These are phyloP conservation scores for Rhodosporidiobolus odoratus DNA, from an alignment of 768 basidiomycete species.

Conservation along the genomic window DNA sequence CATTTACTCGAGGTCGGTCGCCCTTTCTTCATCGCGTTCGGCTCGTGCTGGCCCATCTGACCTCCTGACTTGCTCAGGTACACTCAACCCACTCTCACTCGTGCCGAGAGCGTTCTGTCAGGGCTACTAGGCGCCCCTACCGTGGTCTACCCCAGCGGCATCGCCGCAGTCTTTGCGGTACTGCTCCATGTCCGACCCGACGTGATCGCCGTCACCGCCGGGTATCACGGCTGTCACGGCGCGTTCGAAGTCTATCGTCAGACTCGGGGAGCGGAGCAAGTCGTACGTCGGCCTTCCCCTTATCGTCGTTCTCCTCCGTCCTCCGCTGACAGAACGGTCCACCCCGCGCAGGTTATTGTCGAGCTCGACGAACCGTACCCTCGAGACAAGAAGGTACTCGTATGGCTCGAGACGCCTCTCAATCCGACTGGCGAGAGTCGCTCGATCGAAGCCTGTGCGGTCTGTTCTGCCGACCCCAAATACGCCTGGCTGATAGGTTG, in stretches of 20 bases:
- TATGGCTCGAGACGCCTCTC: slow-evolving; percentile 81
- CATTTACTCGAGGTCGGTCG: slow-evolving; percentile 71
- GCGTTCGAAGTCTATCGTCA: slow-evolving; percentile 62
- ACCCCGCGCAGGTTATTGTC: slow-evolving; percentile 50
- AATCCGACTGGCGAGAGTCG: slow-evolving; percentile 79
- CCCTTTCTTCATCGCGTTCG: slow-evolving; percentile 50
- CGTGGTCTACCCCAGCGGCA: slow-evolving; percentile 55
- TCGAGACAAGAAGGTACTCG: slow-evolving; percentile 56
- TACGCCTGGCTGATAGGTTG: background rate
- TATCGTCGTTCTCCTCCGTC: background rate
- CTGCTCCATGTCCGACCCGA: slow-evolving; percentile 66
- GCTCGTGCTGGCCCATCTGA: background rate
- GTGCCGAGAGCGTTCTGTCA: slow-evolving; percentile 62
- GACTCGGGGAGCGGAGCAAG: slow-evolving; percentile 49
- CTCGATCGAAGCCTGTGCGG: slow-evolving; percentile 64
- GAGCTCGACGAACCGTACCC: slow-evolving; percentile 66
- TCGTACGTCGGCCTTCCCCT: slow-evolving; percentile 44
- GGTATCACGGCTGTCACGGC: slow-evolving; percentile 69
- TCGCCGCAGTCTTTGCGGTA: slow-evolving; percentile 69
- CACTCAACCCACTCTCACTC: slow-evolving; percentile 34
- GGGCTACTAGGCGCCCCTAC: slow-evolving; percentile 32
- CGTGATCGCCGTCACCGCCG: slow-evolving; percentile 59
- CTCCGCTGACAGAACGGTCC: background rate
- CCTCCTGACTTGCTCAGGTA: slow-evolving; percentile 15
- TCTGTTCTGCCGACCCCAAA: no score